Percentiles rank a stretch among this genome's conserved stretches.
Evolutionary conservation across 2,329 filamentous ascomycete species (phyloP).

Genomic region (Trichocomaceae sp.): DNA sequence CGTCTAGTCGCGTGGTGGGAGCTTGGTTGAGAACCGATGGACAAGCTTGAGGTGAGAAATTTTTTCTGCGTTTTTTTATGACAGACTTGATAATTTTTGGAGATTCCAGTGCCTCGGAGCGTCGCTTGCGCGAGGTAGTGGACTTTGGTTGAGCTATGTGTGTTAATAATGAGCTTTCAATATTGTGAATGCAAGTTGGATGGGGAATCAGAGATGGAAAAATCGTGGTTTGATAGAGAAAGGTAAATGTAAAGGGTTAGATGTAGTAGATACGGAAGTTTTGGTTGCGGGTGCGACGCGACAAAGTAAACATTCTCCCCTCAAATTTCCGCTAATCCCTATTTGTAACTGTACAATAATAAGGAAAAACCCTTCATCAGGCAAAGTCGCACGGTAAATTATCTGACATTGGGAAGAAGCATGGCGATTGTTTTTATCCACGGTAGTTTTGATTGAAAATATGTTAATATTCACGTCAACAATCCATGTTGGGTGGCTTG

Average conservation of each 20-base stretch:
- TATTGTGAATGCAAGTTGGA: neutral
- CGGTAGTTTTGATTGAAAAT: too few relatives aligned
- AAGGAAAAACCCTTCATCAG: too few relatives aligned
- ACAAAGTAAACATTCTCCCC: neutral
- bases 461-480: too few relatives aligned
- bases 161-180: neutral
- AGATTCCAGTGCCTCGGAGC: neutral
- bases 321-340: neutral
- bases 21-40: neutral
- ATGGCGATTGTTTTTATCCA: too few relatives aligned
- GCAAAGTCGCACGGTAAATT: too few relatives aligned
- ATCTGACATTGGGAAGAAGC: too few relatives aligned
- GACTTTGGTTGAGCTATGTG: neutral
- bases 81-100: neutral
- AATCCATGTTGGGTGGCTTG: too few relatives aligned
- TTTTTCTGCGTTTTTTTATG: neutral
- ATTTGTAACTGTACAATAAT: too few relatives aligned
- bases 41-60: neutral
- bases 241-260: neutral
- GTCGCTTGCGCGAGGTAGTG: neutral
- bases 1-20: neutral
- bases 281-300: too few relatives aligned
- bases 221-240: too few relatives aligned
- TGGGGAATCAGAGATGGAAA: too few relatives aligned
- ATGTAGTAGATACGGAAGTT: neutral